Evolutionary conservation across 106 monocot species (phyloP), one percentile per base, ranked within the genome.

Genomic region (Allium fistulosum): DNA sequence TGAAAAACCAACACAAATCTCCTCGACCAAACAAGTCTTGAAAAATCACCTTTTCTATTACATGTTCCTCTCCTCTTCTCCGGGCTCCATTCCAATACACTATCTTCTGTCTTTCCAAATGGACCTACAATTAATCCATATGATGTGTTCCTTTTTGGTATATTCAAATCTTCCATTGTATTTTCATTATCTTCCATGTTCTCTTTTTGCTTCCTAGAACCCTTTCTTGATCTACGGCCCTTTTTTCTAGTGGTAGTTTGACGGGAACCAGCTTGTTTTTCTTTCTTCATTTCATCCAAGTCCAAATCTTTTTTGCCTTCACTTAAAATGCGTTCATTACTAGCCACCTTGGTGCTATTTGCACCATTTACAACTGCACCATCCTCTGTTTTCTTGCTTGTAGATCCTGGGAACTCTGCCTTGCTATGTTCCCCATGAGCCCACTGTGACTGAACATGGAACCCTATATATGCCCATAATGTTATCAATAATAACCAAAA

Each of bases 91-190:
- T 71, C 87, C 46, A 95, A 59, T 59, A 95, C 63, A 50, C 66
- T 62, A 67, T 91, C 85, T 70, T 91, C 95, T 16, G 67, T 84
- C 66, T 81, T 79, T n/a, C 76, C 77, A 78, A 95, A 95, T 50
- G 95, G 95, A 2, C 95, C 95, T 12, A 95, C 75, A 62, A 88
- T 72, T 70, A 85, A 69, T 11, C 91, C 95, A 76, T 88, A 91
- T 1, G 91, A 80, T 51, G 82, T 86, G 71, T 95, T 95, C 61
- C 66, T 80, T 51, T 58, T 85, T 1, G 85, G 77, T 69, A 87
- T 74, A 58, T 79, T 68, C 14, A 79, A 76, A 14, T 88, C 85
- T 48, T 83, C 81, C 17, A 71, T 49, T 6, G 1, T n/a, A 8
- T n/a, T 10, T 51, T 49, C 28, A 78, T 79, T 79, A 46, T 76